Evolutionary conservation across 768 basidiomycete genomes (phyloP).

Genomic region (Boletus rubescentipes): DNA sequence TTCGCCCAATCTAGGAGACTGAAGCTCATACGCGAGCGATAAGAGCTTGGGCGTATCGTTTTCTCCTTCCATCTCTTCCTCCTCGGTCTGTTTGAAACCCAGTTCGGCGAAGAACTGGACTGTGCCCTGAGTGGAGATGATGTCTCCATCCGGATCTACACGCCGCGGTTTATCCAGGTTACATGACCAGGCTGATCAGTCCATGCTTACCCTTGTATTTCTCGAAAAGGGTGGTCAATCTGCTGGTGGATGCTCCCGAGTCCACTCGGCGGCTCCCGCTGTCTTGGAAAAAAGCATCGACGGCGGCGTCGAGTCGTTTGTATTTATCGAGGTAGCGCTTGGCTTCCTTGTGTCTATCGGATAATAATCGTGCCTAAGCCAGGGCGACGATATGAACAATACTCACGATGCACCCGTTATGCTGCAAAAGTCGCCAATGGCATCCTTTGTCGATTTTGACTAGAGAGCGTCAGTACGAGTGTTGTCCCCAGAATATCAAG

Average conservation of each 20-base stretch:
- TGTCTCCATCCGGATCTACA: constrained; percentile 55
- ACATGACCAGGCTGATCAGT: not conserved
- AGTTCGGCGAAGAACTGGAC: constrained; percentile 57
- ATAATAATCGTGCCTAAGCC: constrained; percentile 1
- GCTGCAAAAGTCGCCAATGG: constrained; percentile 56
- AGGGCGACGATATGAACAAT: not conserved
- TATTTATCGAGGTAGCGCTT: constrained; percentile 67
- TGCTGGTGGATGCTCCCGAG: constrained; percentile 47
- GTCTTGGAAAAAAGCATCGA: constrained; percentile 72
- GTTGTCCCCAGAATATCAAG: not conserved
- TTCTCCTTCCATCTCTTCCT: constrained; percentile 64
- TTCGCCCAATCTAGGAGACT: constrained; percentile 68
- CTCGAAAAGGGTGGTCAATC: constrained; percentile 58
- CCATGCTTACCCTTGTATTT: constrained; percentile 59
- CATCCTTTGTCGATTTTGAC: constrained; percentile 39
- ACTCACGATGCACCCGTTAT: constrained; percentile 75
- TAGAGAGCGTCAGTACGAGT: constrained; percentile 1
- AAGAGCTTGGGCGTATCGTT: constrained; percentile 78
- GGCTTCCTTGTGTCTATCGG: constrained; percentile 49
- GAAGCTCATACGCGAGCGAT: constrained; percentile 77
- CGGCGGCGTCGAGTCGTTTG: constrained; percentile 67
- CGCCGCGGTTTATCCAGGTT: not conserved
- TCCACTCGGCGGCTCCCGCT: constrained; percentile 6
- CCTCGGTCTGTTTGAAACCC: constrained; percentile 29
- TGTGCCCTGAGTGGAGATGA: constrained; percentile 78